Evolutionary conservation across 768 basidiomycete species (phyloP).

Genomic region (Calocera cornea): DNA sequence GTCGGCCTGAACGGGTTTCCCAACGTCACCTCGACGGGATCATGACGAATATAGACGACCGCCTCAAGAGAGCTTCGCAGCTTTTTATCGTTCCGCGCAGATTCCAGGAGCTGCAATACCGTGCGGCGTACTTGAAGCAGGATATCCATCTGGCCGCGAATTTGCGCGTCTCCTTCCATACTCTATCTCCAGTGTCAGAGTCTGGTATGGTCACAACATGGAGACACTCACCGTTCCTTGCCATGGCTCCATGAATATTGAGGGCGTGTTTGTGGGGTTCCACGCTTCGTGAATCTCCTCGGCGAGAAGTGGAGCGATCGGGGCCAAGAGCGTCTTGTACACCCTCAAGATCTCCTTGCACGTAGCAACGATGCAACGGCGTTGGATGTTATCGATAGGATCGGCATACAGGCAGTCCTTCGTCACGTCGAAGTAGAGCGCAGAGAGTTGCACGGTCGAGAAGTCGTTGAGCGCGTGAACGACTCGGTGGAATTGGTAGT

Average conservation of each 20-base stretch:
- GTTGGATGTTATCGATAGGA: conserved; percentile 33
- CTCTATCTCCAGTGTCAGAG: conserved; percentile 29
- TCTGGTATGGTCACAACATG: not conserved
- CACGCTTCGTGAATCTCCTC: conserved; percentile 61
- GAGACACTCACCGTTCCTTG: conserved; percentile 41
- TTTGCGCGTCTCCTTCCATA: conserved; percentile 42
- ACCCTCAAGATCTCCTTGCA: conserved; percentile 23
- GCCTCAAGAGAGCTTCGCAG: conserved; percentile 67
- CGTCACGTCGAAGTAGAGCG: conserved; percentile 63
- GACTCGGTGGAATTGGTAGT: conserved; percentile 66
- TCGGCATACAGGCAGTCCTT: conserved; percentile 72
- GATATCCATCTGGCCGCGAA: conserved; percentile 47
- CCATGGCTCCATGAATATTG: conserved; percentile 68
- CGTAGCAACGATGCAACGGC: conserved; percentile 55
- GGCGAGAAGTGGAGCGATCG: conserved; percentile 78
- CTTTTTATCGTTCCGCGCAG: conserved; percentile 58
- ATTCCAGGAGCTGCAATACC: conserved; percentile 57
- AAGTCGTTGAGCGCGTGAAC: conserved; percentile 61
- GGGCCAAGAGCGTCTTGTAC: conserved; percentile 31
- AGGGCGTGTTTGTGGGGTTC: conserved; percentile 28
- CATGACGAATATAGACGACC: conserved; percentile 41
- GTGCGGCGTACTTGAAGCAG: conserved; percentile 46
- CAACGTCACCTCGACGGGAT: conserved; percentile 14
- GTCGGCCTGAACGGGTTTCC: conserved; percentile 26
- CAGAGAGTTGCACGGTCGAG: conserved; percentile 70